Evolutionary conservation across 179 eudicot species (phyloP).

Genomic region (Patellifolia procumbens): DNA sequence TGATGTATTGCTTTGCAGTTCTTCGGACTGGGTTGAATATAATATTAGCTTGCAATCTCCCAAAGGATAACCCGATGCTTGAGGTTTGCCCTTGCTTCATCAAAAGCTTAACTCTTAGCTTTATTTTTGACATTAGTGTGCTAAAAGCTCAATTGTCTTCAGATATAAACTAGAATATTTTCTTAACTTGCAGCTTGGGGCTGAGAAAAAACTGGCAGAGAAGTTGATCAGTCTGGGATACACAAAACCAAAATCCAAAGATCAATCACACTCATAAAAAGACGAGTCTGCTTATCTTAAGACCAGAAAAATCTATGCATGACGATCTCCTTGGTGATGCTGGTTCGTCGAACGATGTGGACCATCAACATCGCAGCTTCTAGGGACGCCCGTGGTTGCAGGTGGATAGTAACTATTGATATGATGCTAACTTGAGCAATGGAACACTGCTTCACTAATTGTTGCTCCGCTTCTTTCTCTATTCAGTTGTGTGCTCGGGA

Average conservation of each 20-base stretch:
- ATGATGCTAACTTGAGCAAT: neutral
- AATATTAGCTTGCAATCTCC: conserved; percentile 75
- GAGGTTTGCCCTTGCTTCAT: conserved; percentile 49
- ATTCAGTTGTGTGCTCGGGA: neutral
- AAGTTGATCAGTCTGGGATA: conserved; percentile 72
- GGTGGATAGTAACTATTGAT: neutral
- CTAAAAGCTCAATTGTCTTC: neutral
- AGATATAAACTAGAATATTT: neutral
- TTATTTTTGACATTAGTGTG: neutral
- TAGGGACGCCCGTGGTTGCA: neutral
- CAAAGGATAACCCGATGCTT: conserved; percentile 69
- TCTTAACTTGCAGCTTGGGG: conserved; percentile 47
- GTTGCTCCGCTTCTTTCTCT: neutral
- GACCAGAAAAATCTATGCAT: neutral
- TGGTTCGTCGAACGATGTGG: neutral
- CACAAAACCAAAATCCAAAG: conserved; percentile 44
- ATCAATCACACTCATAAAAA: conserved; percentile 20
- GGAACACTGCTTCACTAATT: neutral
- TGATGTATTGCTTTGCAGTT: conserved; percentile 48
- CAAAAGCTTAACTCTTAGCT: neutral
- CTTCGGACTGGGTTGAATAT: conserved; percentile 75
- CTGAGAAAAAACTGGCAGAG: conserved; percentile 69
- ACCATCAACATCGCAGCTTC: neutral
- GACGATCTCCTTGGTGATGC: neutral
- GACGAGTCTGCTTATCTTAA: neutral